Evolutionary conservation across 345 rosid genomes (phyloP), one percentile per base, ranked within the genome.

Genomic region (Salix caprea): DNA sequence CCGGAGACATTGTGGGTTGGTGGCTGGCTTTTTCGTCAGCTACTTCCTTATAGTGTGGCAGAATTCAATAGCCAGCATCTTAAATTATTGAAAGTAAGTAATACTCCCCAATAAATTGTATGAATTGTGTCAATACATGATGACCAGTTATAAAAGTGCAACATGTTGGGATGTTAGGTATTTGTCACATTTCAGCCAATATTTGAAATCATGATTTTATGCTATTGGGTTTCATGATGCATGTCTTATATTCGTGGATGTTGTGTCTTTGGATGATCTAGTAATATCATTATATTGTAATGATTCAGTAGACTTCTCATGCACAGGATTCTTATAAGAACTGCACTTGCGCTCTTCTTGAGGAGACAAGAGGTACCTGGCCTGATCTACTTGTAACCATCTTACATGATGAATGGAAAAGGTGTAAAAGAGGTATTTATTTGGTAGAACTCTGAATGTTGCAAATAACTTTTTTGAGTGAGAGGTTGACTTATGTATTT

Each of bases 1-100:
- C 93, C 98, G 10, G 99, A 96, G 84, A 92, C 91, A 61, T 81
- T 94, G 83, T 91, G 99, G 99, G 91, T 87, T 84, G 98, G 97
- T 67, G 98, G 98, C 48, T 96, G 99, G 99, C 97, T 96, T 75
- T 85, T 96, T 82, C 99, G 91, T 50, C 99, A 96, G 76, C 83
- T 96, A 81, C 97, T 94, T 80, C 98, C 98, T 77, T 88, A 96
- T 67, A 91, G 92, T 28, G 89, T 91, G 84, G 90, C 88, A 64
- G 99, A 94, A 82, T 89, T 96, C 76, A 92, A 91, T 82, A 83
- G 84, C 56, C 88, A 87, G 78, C 98, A 96, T 88, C 95, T 89
- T 66, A 69, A 79, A 74, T 80, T 89, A 82, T 84, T 96, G 74
- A 89, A 88, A 82, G 99, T 92, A 76, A 83, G 85, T 73, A 37